These are phyloP conservation scores for Perkinsela sp. DNA, from an alignment of 208 protist genomes.

Conservation along the genomic window DNA sequence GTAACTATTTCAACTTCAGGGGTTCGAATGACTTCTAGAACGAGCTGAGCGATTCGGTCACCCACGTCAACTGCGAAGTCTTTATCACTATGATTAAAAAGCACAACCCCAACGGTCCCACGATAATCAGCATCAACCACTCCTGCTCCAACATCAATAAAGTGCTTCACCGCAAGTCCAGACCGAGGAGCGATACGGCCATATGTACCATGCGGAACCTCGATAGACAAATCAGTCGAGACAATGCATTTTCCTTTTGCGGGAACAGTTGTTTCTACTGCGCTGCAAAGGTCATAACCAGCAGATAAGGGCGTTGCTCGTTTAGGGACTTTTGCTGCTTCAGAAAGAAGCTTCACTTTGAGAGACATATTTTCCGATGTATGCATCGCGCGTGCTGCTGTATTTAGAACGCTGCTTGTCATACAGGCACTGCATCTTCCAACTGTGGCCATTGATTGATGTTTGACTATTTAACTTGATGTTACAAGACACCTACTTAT, in stretches of 20 bases:
- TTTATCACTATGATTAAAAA: conserved; percentile 5
- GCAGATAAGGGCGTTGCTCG: background rate
- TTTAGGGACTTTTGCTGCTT: background rate
- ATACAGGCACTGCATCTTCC: too few relatives aligned
- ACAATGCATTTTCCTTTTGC: background rate
- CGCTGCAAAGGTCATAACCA: background rate
- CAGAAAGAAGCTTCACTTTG: background rate
- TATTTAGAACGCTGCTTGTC: too few relatives aligned
- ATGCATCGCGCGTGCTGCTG: too few relatives aligned
- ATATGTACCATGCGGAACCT: conserved; percentile 1
- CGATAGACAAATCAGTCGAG: background rate
- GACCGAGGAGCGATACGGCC: conserved; percentile 5
- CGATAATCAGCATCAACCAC: conserved; percentile 8
- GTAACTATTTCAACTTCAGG: background rate
- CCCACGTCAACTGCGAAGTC: background rate
- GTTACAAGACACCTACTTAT: too few relatives aligned
- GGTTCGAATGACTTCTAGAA: conserved; percentile 1
- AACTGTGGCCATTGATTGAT: too few relatives aligned
- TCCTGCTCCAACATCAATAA: conserved; percentile 6
- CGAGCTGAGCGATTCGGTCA: conserved; percentile 5
- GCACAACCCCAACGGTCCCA: conserved; percentile 2
- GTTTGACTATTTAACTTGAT: too few relatives aligned
- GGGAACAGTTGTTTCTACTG: conserved; percentile 1
- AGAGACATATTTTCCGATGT: too few relatives aligned
- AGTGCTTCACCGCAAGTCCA: conserved; percentile 5